Base-by-base conservation (phyloP, 371 early-diverging fungal genomes). In the Rhizomucor miehei region DNA sequence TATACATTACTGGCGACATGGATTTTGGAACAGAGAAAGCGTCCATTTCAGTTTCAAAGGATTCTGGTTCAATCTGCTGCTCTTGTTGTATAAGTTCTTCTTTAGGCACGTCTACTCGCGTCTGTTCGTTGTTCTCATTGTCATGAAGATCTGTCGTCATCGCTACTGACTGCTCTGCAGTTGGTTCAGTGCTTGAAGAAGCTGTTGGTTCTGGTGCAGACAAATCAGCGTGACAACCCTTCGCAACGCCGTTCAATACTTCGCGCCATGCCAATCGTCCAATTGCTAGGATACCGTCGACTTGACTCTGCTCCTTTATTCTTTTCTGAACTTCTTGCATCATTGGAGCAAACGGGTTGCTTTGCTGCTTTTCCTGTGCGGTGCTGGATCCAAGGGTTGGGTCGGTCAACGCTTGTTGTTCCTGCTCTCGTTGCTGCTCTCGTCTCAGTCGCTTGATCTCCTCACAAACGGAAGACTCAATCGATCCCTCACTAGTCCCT, bases 261-360 rank as follows among this genome's bases (percentile, higher is more conserved):
- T 85, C 87, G 2, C 69, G 60, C 61, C 77, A 72, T 11, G 84
- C 80, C 47, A 73, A 61, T 64, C 87, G 73, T 23, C 87, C 87
- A 48, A 87, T 61, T n/a, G 80, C 81, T 25, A 87, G 66, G 25
- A 81, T 66, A 38, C 84, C 86, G 56, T 83, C 84, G 14, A 54
- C 64, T 14, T 52, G 49, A 54, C 39, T 65, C 21, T 57, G 69
- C 51, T 59, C 57, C 58, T 55, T 60, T 17, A 11, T 52, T 52
- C 55, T 59, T 36, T 35, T 61, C 44, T 45, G 61, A 16, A 63
- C 49, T 36, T 52, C 46, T 13, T 49, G 20, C 44, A 61, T 52
- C 50, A 60, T 43, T n/a, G 58, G 60, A 24, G 68, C 51, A 47
- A 63, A 67, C 14, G 65, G 65, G 48, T 60, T 65, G 40, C 36